Conservation (phyloP, 73 alveolate genomes). For the Paramecium pentaurelia region DNA sequence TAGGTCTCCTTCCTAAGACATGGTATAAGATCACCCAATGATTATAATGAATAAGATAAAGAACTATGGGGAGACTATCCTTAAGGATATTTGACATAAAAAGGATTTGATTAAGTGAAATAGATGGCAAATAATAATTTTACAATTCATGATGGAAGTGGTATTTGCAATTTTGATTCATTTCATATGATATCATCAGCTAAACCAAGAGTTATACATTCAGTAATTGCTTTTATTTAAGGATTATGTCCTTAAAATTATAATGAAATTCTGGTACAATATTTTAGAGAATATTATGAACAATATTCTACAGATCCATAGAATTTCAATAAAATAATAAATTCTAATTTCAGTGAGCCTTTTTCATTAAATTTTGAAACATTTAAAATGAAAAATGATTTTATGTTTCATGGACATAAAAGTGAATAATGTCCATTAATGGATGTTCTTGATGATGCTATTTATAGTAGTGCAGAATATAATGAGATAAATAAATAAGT, state of each 20-base stretch:
- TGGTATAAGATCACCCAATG: constrained; percentile 23
- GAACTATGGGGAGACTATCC: not conserved
- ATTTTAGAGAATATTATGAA: constrained; percentile 11
- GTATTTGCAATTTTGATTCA: not conserved
- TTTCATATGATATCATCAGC: not conserved
- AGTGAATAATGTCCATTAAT: not conserved
- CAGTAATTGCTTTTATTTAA: not conserved
- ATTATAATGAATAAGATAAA: not conserved
- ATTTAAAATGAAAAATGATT: not conserved
- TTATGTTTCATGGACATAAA: constrained; percentile 34
- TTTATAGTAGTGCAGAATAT: not conserved
- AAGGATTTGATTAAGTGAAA: not conserved
- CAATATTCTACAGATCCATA: not conserved
- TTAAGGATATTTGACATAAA: not conserved
- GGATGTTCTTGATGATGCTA: not conserved
- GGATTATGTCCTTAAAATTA: constrained; percentile 37
- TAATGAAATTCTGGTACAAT: not conserved
- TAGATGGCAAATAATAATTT: not conserved
- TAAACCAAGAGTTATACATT: not conserved
- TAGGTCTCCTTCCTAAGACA: not conserved
- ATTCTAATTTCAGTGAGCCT: constrained; percentile 1
- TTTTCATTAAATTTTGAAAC: not conserved
- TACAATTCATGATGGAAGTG: not conserved
- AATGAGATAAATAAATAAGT: not conserved
- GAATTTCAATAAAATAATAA: not conserved